Conservation (phyloP, 345 rosid genomes). For the Citropsis articulata region DNA sequence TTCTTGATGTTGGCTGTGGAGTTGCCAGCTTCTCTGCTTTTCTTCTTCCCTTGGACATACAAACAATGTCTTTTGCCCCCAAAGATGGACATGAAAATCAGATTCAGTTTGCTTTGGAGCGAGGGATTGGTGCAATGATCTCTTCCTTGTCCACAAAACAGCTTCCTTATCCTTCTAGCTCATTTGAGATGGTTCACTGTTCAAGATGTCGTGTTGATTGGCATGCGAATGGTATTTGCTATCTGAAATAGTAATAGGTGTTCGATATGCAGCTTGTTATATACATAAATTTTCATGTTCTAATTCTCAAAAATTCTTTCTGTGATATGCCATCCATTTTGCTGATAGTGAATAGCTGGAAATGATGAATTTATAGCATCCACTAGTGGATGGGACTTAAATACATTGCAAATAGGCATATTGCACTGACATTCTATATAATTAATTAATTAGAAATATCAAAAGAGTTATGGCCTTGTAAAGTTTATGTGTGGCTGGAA, state of each 20-base stretch:
- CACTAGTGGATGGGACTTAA: background rate
- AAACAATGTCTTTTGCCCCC: conserved; percentile 96
- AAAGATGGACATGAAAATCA: conserved; percentile 94
- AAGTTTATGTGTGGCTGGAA: background rate
- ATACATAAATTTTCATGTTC: background rate
- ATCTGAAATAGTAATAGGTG: background rate
- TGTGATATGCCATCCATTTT: background rate
- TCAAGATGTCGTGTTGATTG: conserved; percentile 96
- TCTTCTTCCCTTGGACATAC: conserved; percentile 78
- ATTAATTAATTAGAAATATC: background rate
- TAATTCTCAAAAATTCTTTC: background rate
- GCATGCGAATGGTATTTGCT: conserved; percentile 80
- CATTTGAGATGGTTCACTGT: conserved; percentile 98
- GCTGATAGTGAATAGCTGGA: background rate
- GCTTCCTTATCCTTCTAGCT: conserved; percentile 77
- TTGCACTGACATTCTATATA: background rate
- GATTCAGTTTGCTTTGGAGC: conserved; percentile 95
- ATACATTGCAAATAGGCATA: background rate
- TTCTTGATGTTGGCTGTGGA: conserved; percentile 95
- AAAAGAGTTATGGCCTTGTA: background rate
- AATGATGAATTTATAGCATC: background rate
- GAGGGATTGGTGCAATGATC: conserved; percentile 89
- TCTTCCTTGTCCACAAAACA: conserved; percentile 84
- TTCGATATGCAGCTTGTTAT: background rate
- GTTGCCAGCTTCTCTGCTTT: conserved; percentile 97